A percentile compares a stretch with the other conserved stretches of the same genome.
Evolutionary conservation across 2,329 filamentous ascomycete genomes (phyloP).

Genomic region (Trichoderma sp.): DNA sequence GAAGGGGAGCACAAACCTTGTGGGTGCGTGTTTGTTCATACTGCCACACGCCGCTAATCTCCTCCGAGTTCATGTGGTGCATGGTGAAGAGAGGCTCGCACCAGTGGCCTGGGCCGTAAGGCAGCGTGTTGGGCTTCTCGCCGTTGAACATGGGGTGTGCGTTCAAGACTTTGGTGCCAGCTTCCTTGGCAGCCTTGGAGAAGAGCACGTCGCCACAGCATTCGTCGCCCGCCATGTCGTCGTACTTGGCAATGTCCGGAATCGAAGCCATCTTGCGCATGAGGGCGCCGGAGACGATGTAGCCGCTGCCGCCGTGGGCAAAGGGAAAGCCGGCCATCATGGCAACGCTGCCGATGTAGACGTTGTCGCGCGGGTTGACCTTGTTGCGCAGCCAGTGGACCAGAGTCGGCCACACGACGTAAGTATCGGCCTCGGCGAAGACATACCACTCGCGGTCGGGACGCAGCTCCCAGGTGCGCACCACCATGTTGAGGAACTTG

Average conservation of each 20-base stretch:
- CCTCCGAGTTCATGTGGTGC: slow-evolving; percentile 58
- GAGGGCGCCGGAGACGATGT: slow-evolving; percentile 56
- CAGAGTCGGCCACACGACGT: slow-evolving; percentile 59
- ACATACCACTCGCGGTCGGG: slow-evolving; percentile 62
- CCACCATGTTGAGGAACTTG: slow-evolving; percentile 63
- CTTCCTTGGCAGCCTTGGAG: slow-evolving; percentile 52
- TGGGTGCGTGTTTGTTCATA: slow-evolving; percentile 55
- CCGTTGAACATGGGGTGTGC: slow-evolving; percentile 59
- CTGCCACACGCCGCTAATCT: slow-evolving; percentile 57
- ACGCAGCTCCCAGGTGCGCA: slow-evolving; percentile 58
- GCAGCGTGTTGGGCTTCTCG: slow-evolving; percentile 57
- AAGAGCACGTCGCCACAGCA: slow-evolving; percentile 60
- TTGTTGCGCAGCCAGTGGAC: slow-evolving; percentile 52
- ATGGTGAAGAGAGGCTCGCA: slow-evolving; percentile 62
- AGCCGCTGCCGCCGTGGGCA: slow-evolving; percentile 63
- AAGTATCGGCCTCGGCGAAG: slow-evolving; percentile 63
- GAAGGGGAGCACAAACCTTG: slow-evolving; percentile 40
- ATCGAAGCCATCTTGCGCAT: slow-evolving; percentile 54
- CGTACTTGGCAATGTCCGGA: slow-evolving; percentile 51
- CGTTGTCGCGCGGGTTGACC: slow-evolving; percentile 48
- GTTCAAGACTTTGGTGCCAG: slow-evolving; percentile 48
- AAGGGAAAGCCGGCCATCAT: slow-evolving; percentile 52
- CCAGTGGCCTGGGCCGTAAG: slow-evolving; percentile 55
- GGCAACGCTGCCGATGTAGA: slow-evolving; percentile 57
- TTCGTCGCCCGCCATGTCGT: slow-evolving; percentile 48